phyloP scores from a whole-genome alignment of 176 grass and related monocot genomes.

The Hsuehochloa calcarea region DNA sequence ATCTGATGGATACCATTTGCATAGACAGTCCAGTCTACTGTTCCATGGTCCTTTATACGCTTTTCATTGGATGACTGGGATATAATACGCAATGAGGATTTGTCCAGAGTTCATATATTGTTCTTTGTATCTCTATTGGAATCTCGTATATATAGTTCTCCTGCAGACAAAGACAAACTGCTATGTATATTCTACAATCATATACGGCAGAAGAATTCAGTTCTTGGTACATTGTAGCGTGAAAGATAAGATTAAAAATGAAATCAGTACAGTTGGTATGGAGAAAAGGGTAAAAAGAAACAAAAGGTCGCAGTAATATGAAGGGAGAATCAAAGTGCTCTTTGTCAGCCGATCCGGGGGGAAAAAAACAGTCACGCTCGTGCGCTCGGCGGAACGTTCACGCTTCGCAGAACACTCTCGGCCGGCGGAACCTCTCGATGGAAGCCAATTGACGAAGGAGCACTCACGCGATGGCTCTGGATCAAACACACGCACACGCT shows the following conservation, averaged over 20 bases:
- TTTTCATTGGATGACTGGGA: slow-evolving; percentile 22
- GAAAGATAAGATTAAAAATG: slow-evolving; percentile 22
- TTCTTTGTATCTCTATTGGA: not conserved
- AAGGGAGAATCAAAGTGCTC: not conserved
- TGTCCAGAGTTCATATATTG: not conserved
- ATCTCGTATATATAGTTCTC: not conserved
- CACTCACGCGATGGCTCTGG: too few species aligned
- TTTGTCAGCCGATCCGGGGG: too few species aligned
- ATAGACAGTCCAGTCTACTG: slow-evolving; percentile 1
- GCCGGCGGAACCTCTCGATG: too few species aligned
- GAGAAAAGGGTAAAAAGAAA: slow-evolving; percentile 14
- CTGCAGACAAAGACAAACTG: not conserved
- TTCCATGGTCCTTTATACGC: not conserved
- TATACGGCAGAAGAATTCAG: not conserved
- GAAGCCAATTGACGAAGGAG: too few species aligned
- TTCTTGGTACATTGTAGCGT: slow-evolving; percentile 34
- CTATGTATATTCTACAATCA: not conserved
- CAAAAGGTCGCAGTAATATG: slow-evolving; percentile 12
- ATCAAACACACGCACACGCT: too few species aligned
- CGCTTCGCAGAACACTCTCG: too few species aligned
- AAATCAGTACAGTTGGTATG: slow-evolving; percentile 5
- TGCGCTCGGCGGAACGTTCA: too few species aligned
- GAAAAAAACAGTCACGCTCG: too few species aligned
- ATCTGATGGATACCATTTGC: slow-evolving; percentile 21
- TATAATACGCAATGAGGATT: not conserved